These are phyloP conservation scores for Oenanthe sinensis DNA, from an alignment of 129 eudicot genomes.

Conservation along the genomic window DNA sequence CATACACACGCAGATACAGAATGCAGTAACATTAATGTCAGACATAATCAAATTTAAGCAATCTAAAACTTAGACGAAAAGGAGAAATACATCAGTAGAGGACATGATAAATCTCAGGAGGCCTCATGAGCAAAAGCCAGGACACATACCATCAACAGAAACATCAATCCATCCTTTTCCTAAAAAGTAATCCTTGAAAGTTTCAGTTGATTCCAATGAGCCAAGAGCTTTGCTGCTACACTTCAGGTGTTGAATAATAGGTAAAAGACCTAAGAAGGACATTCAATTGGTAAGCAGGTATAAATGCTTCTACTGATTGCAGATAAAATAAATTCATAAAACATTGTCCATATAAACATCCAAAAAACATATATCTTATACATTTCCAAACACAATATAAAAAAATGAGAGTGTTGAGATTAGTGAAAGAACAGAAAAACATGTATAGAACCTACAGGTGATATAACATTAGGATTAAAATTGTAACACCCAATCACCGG, in stretches of 20 bases:
- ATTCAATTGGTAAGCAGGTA: neutral
- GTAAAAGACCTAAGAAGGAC: conserved; percentile 52
- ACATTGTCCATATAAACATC: conserved; percentile 1
- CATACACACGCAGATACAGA: neutral
- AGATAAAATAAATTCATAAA: neutral
- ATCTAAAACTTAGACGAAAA: neutral
- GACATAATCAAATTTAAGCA: neutral
- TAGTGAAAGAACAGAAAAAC: neutral
- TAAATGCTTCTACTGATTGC: conserved; percentile 1
- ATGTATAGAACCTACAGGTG: neutral
- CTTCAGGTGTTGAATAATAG: conserved; percentile 54
- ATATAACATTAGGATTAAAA: neutral
- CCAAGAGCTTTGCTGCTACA: conserved; percentile 41
- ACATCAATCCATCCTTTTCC: conserved; percentile 63
- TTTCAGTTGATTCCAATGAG: conserved; percentile 38
- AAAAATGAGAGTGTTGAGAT: neutral
- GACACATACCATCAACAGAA: conserved; percentile 49
- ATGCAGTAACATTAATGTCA: neutral
- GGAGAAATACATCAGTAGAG: neutral
- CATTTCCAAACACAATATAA: neutral
- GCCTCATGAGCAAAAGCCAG: neutral
- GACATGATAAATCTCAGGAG: neutral
- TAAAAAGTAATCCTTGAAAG: conserved; percentile 26
- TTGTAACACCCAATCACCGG: neutral
- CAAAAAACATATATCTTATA: neutral